Conservation (phyloP, 78 protist species). For the Dictyostelium purpureum region DNA sequence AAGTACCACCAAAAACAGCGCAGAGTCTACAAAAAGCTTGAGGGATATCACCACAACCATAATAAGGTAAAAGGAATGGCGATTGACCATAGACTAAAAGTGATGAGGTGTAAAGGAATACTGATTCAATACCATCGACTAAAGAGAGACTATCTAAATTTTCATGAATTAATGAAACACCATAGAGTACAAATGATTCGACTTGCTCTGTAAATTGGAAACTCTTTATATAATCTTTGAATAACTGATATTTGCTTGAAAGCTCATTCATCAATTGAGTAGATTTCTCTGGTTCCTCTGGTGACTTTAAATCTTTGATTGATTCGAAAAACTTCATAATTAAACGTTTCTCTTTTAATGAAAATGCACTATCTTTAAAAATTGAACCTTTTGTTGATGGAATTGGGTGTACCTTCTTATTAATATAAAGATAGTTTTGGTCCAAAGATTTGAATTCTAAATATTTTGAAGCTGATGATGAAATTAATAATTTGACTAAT, state of each 20-base stretch:
- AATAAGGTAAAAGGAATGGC: slow-evolving; percentile 66
- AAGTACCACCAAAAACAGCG: slow-evolving; percentile 84
- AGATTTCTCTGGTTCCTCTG: background rate
- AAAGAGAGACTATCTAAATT: background rate
- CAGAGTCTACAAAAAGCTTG: slow-evolving; percentile 84
- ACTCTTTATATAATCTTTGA: slow-evolving; percentile 17
- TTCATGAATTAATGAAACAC: slow-evolving; percentile 38
- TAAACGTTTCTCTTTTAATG: slow-evolving; percentile 74
- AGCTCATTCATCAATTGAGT: background rate
- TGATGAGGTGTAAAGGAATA: slow-evolving; percentile 42
- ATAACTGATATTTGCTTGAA: background rate
- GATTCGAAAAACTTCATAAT: slow-evolving; percentile 79
- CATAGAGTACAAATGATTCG: slow-evolving; percentile 40
- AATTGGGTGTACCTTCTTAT: slow-evolving; percentile 26
- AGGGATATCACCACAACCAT: slow-evolving; percentile 82
- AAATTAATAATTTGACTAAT: slow-evolving; percentile 69
- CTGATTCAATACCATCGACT: slow-evolving; percentile 30
- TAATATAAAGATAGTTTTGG: slow-evolving; percentile 14
- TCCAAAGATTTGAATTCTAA: slow-evolving; percentile 85
- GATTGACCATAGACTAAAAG: slow-evolving; percentile 74
- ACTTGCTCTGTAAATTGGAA: slow-evolving; percentile 3
- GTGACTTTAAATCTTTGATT: background rate
- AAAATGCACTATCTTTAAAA: slow-evolving; percentile 42
- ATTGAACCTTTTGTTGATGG: slow-evolving; percentile 82
- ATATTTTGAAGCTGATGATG: slow-evolving; percentile 72